These are phyloP conservation scores for Boechera divaricarpa DNA, from an alignment of 345 rosid genomes.

Conservation along the genomic window DNA sequence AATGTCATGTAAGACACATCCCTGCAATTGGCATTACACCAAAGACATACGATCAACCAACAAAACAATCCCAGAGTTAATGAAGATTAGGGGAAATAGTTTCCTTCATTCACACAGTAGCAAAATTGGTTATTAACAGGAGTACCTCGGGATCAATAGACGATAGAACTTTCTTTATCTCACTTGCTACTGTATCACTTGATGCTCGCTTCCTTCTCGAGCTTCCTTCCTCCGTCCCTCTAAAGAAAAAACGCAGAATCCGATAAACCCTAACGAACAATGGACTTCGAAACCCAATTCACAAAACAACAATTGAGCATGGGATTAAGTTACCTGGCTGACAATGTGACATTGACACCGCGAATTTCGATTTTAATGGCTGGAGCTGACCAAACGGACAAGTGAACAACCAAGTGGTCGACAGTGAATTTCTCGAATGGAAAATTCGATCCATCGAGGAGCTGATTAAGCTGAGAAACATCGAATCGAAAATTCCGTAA, in stretches of 20 bases:
- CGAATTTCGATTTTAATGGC: conserved; percentile 65
- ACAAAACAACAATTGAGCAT: conserved; percentile 14
- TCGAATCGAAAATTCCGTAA: conserved; percentile 58
- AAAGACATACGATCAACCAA: neutral
- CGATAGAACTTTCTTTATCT: conserved; percentile 58
- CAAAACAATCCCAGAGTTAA: conserved; percentile 3
- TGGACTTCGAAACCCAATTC: neutral
- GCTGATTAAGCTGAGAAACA: conserved; percentile 54
- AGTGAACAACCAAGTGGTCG: conserved; percentile 57
- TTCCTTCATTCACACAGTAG: conserved; percentile 4
- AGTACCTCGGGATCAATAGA: conserved; percentile 82
- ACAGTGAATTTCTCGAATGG: conserved; percentile 55
- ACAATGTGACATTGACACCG: conserved; percentile 59
- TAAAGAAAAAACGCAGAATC: conserved; percentile 22
- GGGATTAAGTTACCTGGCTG: conserved; percentile 51
- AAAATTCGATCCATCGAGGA: conserved; percentile 53
- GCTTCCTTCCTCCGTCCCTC: conserved; percentile 55
- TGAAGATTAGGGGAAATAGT: neutral
- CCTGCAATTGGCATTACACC: conserved; percentile 52
- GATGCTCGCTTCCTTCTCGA: conserved; percentile 43
- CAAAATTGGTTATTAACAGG: neutral
- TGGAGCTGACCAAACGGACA: conserved; percentile 74
- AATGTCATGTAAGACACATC: conserved; percentile 66
- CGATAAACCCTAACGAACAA: conserved; percentile 14
- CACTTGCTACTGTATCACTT: conserved; percentile 41